Percentiles rank a stretch among this genome's conserved stretches.
These are phyloP conservation scores for Aspergillus floridensis DNA, from an alignment of 2,329 filamentous ascomycete species.

Conservation along the genomic window DNA sequence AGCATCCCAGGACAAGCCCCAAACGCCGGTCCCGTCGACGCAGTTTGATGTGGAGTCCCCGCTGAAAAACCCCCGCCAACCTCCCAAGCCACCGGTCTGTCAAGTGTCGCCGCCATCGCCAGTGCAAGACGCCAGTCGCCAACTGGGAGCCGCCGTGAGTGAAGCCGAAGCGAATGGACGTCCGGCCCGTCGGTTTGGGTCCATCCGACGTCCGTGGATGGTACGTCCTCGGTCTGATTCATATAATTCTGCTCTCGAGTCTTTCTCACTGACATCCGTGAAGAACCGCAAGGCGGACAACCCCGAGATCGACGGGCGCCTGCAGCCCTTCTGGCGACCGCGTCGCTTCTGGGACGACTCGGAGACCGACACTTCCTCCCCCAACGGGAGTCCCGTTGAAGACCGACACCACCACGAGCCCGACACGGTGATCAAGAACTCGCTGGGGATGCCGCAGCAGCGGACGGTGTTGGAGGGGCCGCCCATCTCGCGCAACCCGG, in stretches of 20 bases:
- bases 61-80: slow-evolving; percentile 57
- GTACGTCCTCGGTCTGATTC: slow-evolving; percentile 42
- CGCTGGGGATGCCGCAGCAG: slow-evolving; percentile 54
- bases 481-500: slow-evolving; percentile 32
- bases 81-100: slow-evolving; percentile 57
- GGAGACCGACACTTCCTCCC: slow-evolving; percentile 42
- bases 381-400: background rate
- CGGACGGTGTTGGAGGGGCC: slow-evolving; percentile 44
- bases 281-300: slow-evolving; percentile 44
- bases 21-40: slow-evolving; percentile 26
- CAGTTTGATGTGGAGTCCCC: slow-evolving; percentile 51
- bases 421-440: slow-evolving; percentile 54
- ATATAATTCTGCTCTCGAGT: slow-evolving; percentile 36
- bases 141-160: slow-evolving; percentile 24
- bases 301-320: slow-evolving; percentile 44
- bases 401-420: slow-evolving; percentile 10
- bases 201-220: slow-evolving; percentile 38
- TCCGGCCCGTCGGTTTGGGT: slow-evolving; percentile 33
- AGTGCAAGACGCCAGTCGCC: slow-evolving; percentile 41
- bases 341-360: slow-evolving; percentile 62
- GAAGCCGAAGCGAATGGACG: slow-evolving; percentile 21
- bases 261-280: slow-evolving; percentile 41
- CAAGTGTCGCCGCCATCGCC: slow-evolving; percentile 57
- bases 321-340: slow-evolving; percentile 63
- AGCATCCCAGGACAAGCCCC: slow-evolving; percentile 17